Evolutionary conservation across 2,329 filamentous ascomycete species (phyloP), one percentile per base, ranked within the genome.

Genomic region (Aspergillus thermomutatus): DNA sequence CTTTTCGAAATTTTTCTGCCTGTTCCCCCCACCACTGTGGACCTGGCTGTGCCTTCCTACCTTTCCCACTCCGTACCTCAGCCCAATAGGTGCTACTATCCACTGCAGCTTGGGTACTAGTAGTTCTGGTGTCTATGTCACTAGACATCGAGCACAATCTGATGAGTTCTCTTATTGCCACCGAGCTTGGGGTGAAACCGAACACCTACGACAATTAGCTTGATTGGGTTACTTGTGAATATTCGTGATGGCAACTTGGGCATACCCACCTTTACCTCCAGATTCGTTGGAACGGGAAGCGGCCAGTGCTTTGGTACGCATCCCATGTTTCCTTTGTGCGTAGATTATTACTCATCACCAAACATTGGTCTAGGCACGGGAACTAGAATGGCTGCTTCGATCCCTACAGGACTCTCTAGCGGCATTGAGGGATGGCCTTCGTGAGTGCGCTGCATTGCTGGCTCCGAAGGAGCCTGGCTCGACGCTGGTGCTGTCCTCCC

Each of bases 391-490:
- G 86, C 80, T 88, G 28, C 77, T 88, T 21, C 72, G 75, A 19
- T 81, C 84, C 43, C 75, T 89, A 49, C 83, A 85, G 67, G 82
- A 84, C 52, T 86, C 84, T 26, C 77, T 89, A 51, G 77, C 78
- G 53, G 82, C 84, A 17, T 74, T 89, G 59, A 86, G 87, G 66
- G 81, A 83, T 61, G 91, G 91, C 57, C 84, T 97, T 3, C 87
- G 94, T 71, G 92, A 97, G 75, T 97, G 92, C 76, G 91, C 92
- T 64, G 86, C 88, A 19, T 83, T 97, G 25, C 85, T 99, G 28
- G 89, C 91, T 7, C 92, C 93, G 1, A 83, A 88, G 61, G 91
- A 96, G 69, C 87, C 88, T 1, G 92, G 92, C 8, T 92, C 88
- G 66, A 99, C 93, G 0, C 84, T 99, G 27, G 92, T 94, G 28